Evolutionary conservation across 495 filamentous ascomycete genomes (phyloP), one percentile per base, ranked within the genome.

Genomic region (Penicillium steckii): DNA sequence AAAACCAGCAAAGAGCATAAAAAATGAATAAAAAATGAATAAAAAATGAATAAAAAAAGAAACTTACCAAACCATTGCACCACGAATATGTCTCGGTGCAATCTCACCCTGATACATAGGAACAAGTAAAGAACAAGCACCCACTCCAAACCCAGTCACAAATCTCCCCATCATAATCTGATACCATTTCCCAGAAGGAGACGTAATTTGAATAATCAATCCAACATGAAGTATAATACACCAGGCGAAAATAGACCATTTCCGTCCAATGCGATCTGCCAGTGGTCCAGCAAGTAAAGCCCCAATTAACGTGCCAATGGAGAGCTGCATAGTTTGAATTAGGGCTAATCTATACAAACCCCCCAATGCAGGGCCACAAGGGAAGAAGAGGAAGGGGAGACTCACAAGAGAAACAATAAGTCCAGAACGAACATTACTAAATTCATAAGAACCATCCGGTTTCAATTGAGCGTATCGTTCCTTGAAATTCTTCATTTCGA

Each of bases 71-170:
- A 88, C 78, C 38, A 88, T 68, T n/a, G 85, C 69, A 52, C 85
- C 85, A 37, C 86, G 81, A 50, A 89, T 78, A 46, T 84, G 80
- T 44, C 74, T 56, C 1, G 84, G 85, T 33, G 76, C 80, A 42
- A 81, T 83, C 62, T 89, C 85, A 48, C 62, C 60, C 32, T 86
- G 83, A 60, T 86, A 88, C 77, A 88, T 83, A 32, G 85, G 85
- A 0, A 89, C 81, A 8, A 82, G 62, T 23, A 90, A 78, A 7
- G 81, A 86, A n/a, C 86, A 76, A 0, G 81, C 74, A 35, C 86
- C 86, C 30, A 90, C 84, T 22, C 85, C 85, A 30, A 83, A 63
- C 48, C 86, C 82, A 29, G 84, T 82, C 30, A 88, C 70, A 50
- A 71, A 72, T 3, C 78, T 67, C 10, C 77, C 78, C 53, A 80